Base-by-base conservation (phyloP, 2,329 filamentous ascomycete genomes). In the Aspergillus oerlinghausenensis region DNA sequence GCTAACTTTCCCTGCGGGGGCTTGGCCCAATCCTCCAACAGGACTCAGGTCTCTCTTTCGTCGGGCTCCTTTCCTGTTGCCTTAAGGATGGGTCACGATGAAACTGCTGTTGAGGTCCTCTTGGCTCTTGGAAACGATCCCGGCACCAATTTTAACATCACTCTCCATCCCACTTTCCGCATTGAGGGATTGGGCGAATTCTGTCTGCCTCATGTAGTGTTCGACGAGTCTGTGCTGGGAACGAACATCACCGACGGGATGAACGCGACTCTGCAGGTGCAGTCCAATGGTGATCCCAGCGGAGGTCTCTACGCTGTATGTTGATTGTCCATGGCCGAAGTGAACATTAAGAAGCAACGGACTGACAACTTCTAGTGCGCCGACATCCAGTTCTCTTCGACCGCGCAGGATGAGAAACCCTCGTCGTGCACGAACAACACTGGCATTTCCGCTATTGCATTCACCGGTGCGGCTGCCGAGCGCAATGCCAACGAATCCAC, bases 211-310 rank as follows among this genome's bases (percentile, higher is more conserved):
- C 72, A 79, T 59, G 74, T 92, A 14, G 69, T 73, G 29, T 72
- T 75, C 6, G 61, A 64, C 35, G 55, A 66, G 49, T 55, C 63
- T 3, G 26, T 61, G 5, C 55, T 73, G 11, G 75, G 75, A 5
- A 61, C 84, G 25, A 77, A 78, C 50, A 72, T 86, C 40, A 70
- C 69, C 25, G 84, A 88, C 40, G 88, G 88, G 45, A 80, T 82
- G 61, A 78, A 82, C 50, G 88, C 82, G 14, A 87, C 84, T 32
- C 76, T 92, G 55, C 88, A 91, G 75, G 84, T 92, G 52, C 80
- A 90, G 38, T 87, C 84, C 3, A 77, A 84, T 49, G 85, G 84
- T 28, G 77, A 82, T 23, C 77, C 75, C 3, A 81, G 79, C 21
- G 80, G 79, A 42, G 85, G 87, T 17, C 75, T 92, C 32, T 92